These are phyloP conservation scores for Aspergillus nidulans DNA, from an alignment of 495 filamentous ascomycete species.

Conservation along the genomic window DNA sequence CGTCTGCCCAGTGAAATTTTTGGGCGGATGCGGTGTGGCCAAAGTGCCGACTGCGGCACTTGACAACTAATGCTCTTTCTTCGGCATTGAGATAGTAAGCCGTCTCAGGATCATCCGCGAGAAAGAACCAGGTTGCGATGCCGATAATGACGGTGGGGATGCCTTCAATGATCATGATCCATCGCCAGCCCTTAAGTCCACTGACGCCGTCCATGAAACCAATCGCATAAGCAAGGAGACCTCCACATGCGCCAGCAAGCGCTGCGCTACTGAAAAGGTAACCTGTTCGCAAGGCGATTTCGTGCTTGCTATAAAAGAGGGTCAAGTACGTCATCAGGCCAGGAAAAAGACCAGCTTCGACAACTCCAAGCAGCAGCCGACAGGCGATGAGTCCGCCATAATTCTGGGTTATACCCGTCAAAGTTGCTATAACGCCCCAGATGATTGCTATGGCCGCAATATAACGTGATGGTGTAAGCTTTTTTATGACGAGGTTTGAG, in stretches of 20 bases:
- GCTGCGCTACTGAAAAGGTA: slow-evolving; percentile 76
- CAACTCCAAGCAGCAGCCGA: slow-evolving; percentile 48
- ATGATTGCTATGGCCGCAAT: slow-evolving; percentile 57
- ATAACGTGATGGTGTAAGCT: slow-evolving; percentile 68
- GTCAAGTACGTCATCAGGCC: slow-evolving; percentile 66
- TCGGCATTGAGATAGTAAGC: slow-evolving; percentile 58
- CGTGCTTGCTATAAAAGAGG: slow-evolving; percentile 69
- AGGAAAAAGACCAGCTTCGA: slow-evolving; percentile 52
- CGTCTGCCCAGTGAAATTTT: slow-evolving; percentile 55
- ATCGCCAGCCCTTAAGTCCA: slow-evolving; percentile 54
- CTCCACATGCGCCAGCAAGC: slow-evolving; percentile 70
- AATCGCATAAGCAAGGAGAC: slow-evolving; percentile 69
- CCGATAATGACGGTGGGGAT: slow-evolving; percentile 64
- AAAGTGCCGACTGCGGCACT: slow-evolving; percentile 44
- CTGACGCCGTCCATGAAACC: slow-evolving; percentile 64
- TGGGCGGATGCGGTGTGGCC: slow-evolving; percentile 57
- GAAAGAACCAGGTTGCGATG: slow-evolving; percentile 53
- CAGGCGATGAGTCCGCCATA: slow-evolving; percentile 55
- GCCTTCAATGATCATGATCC: slow-evolving; percentile 66
- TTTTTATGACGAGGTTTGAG: slow-evolving; percentile 74
- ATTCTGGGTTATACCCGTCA: slow-evolving; percentile 59
- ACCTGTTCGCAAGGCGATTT: slow-evolving; percentile 68
- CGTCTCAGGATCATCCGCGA: slow-evolving; percentile 61
- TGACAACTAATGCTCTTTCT: slow-evolving; percentile 50
- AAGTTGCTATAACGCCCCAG: slow-evolving; percentile 70